phyloP scores from a whole-genome alignment of 805 yeast species.

The Cyberlindnera samutprakarnensis region DNA sequence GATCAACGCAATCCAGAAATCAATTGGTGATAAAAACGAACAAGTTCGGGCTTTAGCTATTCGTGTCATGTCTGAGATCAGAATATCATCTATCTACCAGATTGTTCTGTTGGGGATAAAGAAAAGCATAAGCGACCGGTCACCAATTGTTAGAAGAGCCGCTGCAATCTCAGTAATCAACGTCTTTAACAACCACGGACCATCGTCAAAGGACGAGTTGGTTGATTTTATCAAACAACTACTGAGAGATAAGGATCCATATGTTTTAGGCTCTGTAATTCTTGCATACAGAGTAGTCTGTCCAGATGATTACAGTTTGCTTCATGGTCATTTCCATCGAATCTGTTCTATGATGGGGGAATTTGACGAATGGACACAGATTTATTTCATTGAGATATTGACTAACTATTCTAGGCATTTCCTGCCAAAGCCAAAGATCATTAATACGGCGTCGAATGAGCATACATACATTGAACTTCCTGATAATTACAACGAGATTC shows the following conservation, averaged over 20 bases:
- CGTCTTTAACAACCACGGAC: constrained; percentile 34
- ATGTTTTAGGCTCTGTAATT: constrained; percentile 67
- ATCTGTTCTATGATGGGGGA: constrained; percentile 39
- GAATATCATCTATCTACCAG: constrained; percentile 74
- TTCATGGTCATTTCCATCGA: constrained; percentile 66
- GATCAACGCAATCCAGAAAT: constrained; percentile 86
- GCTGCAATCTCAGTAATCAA: constrained; percentile 72
- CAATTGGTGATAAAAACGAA: constrained; percentile 63
- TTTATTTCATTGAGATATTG: constrained; percentile 49
- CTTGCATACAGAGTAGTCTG: constrained; percentile 45
- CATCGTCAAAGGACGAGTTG: constrained; percentile 41
- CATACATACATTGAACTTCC: constrained; percentile 32
- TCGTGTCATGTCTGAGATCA: constrained; percentile 74
- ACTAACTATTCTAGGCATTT: constrained; percentile 59
- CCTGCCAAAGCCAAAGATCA: constrained; percentile 45
- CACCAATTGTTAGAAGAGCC: constrained; percentile 73
- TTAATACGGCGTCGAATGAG: constrained; percentile 24
- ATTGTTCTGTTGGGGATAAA: constrained; percentile 69
- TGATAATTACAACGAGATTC: constrained; percentile 32
- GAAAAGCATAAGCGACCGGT: constrained; percentile 58
- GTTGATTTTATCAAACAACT: constrained; percentile 41
- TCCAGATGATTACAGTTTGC: constrained; percentile 49
- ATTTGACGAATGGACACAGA: constrained; percentile 72
- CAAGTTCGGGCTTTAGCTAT: constrained; percentile 65
- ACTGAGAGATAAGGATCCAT: constrained; percentile 55